Base-by-base conservation (phyloP, 2,329 filamentous ascomycete genomes). In the Pseudocercospora ulei region DNA sequence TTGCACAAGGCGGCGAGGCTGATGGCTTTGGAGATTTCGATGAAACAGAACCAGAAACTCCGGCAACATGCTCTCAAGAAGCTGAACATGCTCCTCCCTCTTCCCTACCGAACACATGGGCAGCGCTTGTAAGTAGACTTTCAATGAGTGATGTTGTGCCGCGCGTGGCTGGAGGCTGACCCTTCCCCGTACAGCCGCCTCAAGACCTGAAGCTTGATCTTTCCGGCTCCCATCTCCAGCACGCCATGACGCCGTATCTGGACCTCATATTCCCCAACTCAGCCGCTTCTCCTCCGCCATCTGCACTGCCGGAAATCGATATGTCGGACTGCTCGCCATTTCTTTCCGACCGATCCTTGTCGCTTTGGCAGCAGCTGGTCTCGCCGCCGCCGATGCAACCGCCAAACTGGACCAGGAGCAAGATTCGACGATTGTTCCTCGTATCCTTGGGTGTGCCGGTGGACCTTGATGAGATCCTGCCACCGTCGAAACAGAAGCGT, bases 401-500 rank as follows among this genome's bases (percentile, higher is more conserved):
- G 4, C 88, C 90, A 0, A 90, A 98, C 62, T 98, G 90, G 90
- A 92, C 95, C 43, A 84, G 90, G 48, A 94, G 86, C 36, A 83
- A 87, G 35, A 98, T 94, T 53, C 79, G 90, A 37, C 82, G 90
- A 17, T 75, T 98, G 16, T 98, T 98, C 60, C 76, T 98, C 26
- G 87, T 98, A 38, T 95, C 87, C 1, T 75, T 98, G 0, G 90
- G 90, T 11, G 90, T 98, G 0, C 90, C 90, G 1, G 85, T 98
- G 28, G 90, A 98, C 55, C 72, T 98, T 0, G 90, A 98, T 62
- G 90, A 98, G 65, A 96, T 98, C 39, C 74, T 98, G 5, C 90
- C 90, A 0, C 87, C 88, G 0, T 93, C 84, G 7, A 96, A 96
- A 63, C 90, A 98, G 61, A 96, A 96, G 72, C 96, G 96, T 60